Percentiles rank a stretch among this genome's conserved stretches.
phyloP scores from a whole-genome alignment of 2,329 filamentous ascomycete genomes.

The Fusarium albosuccineum region DNA sequence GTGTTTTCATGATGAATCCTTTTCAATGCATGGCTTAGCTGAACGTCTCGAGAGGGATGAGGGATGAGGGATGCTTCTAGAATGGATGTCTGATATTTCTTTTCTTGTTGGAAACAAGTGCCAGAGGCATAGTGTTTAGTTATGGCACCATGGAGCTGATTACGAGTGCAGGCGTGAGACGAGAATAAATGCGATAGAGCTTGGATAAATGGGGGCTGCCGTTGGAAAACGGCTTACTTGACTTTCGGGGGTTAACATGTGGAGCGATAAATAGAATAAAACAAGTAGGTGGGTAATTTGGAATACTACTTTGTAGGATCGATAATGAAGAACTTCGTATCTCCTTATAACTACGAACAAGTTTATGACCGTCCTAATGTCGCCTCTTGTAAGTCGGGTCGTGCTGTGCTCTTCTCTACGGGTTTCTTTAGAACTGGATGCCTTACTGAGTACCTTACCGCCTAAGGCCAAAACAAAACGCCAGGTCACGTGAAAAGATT shows the following conservation, averaged over 20 bases:
- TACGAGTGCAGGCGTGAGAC: slow-evolving; percentile 7
- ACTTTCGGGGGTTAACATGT: neutral
- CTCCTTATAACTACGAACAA: neutral
- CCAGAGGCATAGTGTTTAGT: neutral
- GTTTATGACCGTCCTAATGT: neutral
- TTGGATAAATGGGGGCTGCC: neutral
- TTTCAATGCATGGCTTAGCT: slow-evolving; percentile 53
- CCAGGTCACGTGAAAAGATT: slow-evolving; percentile 48
- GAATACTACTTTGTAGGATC: neutral
- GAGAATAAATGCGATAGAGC: neutral
- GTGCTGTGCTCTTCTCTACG: neutral
- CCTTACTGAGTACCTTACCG: neutral
- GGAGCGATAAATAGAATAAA: neutral
- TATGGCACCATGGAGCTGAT: slow-evolving; percentile 13
- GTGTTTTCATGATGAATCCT: slow-evolving; percentile 46
- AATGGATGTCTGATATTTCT: slow-evolving; percentile 49
- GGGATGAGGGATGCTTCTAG: slow-evolving; percentile 43
- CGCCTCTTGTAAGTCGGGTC: neutral
- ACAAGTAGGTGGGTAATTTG: neutral
- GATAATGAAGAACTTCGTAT: neutral
- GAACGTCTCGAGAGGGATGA: slow-evolving; percentile 42
- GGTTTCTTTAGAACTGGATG: neutral
- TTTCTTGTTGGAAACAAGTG: neutral
- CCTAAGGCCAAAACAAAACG: slow-evolving; percentile 17
- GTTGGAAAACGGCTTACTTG: neutral